A percentile compares a stretch with the other conserved stretches of the same genome.
Conservation (phyloP, 1,284 basidiomycete genomes). For the Irpex sp. region DNA sequence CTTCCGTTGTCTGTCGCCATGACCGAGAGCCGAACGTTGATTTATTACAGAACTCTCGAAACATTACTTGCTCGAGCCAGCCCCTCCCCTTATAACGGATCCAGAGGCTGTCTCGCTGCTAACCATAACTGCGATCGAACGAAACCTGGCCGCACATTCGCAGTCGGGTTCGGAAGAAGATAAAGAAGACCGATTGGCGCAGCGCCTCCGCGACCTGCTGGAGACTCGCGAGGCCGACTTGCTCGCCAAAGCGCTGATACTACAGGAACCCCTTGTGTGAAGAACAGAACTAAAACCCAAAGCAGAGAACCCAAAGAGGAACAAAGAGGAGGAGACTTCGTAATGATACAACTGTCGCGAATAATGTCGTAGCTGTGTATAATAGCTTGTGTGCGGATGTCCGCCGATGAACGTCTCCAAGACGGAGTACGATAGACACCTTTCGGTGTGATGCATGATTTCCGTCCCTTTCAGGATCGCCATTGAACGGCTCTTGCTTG, state of each 20-base stretch:
- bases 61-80: slow-evolving; percentile 44
- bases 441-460: no score
- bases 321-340: neutral
- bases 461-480: no score
- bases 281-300: neutral
- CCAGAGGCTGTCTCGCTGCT: slow-evolving; percentile 38
- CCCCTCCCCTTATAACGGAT: slow-evolving; percentile 45
- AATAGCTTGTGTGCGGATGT: neutral
- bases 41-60: slow-evolving; percentile 35
- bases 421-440: neutral
- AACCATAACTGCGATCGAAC: slow-evolving; percentile 42
- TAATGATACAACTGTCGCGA: neutral
- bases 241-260: neutral
- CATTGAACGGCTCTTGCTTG: no score
- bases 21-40: neutral
- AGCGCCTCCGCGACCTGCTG: slow-evolving; percentile 31
- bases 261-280: neutral
- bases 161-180: slow-evolving; percentile 25
- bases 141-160: slow-evolving; percentile 53
- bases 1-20: neutral
- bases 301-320: neutral
- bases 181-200: slow-evolving; percentile 26
- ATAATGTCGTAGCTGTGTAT: neutral
- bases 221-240: slow-evolving; percentile 44
- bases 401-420: neutral